Evolutionary conservation across 2,329 filamentous ascomycete species (phyloP), one percentile per base, ranked within the genome.

Genomic region (Huntiella omanensis): DNA sequence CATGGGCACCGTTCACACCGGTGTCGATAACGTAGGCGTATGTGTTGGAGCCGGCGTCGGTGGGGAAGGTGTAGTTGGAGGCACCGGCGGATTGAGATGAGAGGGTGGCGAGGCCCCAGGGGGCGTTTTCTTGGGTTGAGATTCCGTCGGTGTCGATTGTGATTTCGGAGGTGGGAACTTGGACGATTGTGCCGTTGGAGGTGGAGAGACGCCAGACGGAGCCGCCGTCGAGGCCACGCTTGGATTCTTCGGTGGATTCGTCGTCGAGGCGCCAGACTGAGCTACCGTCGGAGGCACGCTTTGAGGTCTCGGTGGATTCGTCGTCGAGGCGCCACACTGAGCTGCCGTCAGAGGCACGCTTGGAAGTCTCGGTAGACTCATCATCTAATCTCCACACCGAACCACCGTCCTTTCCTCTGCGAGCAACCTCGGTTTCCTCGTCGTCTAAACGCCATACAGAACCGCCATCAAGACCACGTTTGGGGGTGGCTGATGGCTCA

Each of bases 101-200:
- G 48, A 62, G 53, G 10, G 59, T 50, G 15, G 54, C 57, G 1
- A 62, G 55, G 32, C 59, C 58, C 57, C 58, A 60, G n/a, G 59
- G 42, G 22, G 58, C 54, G 46, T 52, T 40, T 7, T 11, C 41
- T 53, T 62, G 58, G 6, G 55, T 59, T 2, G 45, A 93, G 92
- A 85, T 85, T 85, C 52, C 47, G 15, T n/a, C 33, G 4, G 42
- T 49, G 33, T 46, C 34, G 8, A 17, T 22, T 8, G 47, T 42
- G 7, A 49, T 45, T 22, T 40, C 42, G 17, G 37, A 38, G 4
- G 15, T 15, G 37, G 37, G 45, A 12, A 44, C 15, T 16, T 33
- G 28, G 6, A 45, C 37, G 11, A 45, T 33, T 7, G 38, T 41
- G 16, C 47, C 47, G 13, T 49, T 38, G 19, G 40, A 42, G 12